Percentiles rank a stretch among this genome's conserved stretches.
Evolutionary conservation across 2,329 filamentous ascomycete genomes (phyloP).

Genomic region (Dendryphion nanum): DNA sequence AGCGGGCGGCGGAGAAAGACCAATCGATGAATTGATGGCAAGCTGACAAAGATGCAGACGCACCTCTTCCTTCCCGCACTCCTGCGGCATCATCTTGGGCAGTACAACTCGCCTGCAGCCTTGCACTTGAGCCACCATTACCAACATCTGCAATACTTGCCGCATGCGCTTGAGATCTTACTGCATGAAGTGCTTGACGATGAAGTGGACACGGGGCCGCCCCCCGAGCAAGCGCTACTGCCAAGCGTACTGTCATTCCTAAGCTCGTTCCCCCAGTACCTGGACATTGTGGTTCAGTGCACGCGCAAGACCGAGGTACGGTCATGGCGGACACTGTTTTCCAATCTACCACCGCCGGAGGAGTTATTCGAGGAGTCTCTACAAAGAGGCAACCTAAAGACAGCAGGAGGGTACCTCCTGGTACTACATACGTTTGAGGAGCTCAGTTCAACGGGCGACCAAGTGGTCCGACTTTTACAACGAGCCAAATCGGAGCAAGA

Average conservation of each 20-base stretch:
- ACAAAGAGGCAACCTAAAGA: slow-evolving; percentile 82
- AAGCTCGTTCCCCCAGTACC: slow-evolving; percentile 67
- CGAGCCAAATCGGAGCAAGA: slow-evolving; percentile 81
- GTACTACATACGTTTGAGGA: slow-evolving; percentile 79
- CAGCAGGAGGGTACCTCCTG: slow-evolving; percentile 92
- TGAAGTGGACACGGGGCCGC: slow-evolving; percentile 71
- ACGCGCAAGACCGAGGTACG: slow-evolving; percentile 95
- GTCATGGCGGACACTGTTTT: slow-evolving; percentile 92
- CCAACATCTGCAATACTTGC: slow-evolving; percentile 83
- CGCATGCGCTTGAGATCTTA: slow-evolving; percentile 87
- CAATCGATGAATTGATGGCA: slow-evolving; percentile 3
- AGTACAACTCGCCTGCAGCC: slow-evolving; percentile 76
- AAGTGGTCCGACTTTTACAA: slow-evolving; percentile 76
- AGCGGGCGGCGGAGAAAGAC: slow-evolving; percentile 30
- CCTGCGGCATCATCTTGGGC: slow-evolving; percentile 73
- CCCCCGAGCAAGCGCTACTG: slow-evolving; percentile 49
- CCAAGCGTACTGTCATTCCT: slow-evolving; percentile 55
- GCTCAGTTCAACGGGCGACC: slow-evolving; percentile 62
- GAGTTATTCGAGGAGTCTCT: slow-evolving; percentile 93
- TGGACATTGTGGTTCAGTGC: slow-evolving; percentile 95
- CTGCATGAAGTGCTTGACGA: slow-evolving; percentile 92
- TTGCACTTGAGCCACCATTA: slow-evolving; percentile 82
- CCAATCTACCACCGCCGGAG: slow-evolving; percentile 83
- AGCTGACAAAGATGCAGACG: slow-evolving; percentile 57
- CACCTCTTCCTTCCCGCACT: slow-evolving; percentile 91